Base-by-base conservation (phyloP, 139 green algal genomes). In the Edaphochlamys debaryana region DNA sequence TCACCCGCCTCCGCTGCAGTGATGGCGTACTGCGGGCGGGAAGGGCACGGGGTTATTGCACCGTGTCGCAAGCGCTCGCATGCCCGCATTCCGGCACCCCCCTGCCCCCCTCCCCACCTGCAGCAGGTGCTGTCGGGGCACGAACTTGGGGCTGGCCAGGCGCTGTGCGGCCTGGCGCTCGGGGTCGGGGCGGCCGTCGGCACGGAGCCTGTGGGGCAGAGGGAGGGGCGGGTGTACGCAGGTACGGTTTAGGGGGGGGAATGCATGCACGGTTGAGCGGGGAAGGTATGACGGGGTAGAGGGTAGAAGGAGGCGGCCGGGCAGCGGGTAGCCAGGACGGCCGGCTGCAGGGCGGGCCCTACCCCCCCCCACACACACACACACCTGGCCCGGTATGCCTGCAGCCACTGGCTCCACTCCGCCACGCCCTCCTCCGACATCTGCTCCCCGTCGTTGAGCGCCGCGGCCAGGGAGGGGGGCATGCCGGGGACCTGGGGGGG, bases 71-170 rank as follows among this genome's bases (percentile, higher is more conserved):
- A 9, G 45, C 45, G 13, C 45, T 22, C 45, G 45, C 45, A 54
- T n/a, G n/a, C n/a, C n/a, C n/a, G n/a, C n/a, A n/a, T n/a, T n/a
- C n/a, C n/a, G n/a, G n/a, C n/a, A n/a, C n/a, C n/a, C n/a, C n/a
- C n/a, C n/a, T n/a, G n/a, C 45, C 45, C 13, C 11, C 11, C 9
- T 54, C 11, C 11, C 45, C 23, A n/a, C 56, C 73, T 94, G 89
- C 84, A 98, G 83, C 56, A 98, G 86, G 89, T 98, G 94, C 86
- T 98, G 96, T 1, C 95, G 87, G 0, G 95, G 91, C 25, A 98
- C 86, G 85, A 96, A 95, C 63, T 92, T 93, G 7, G 95, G 95
- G 87, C 94, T 96, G 45, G 76, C 89, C 1, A 34, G 37, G 23
- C 91, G 78, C 88, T 97, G 94, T 41, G 79, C 63, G 37, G 80